These are phyloP conservation scores for Naumovozyma castellii DNA, from an alignment of 805 yeast genomes.

Conservation along the genomic window DNA sequence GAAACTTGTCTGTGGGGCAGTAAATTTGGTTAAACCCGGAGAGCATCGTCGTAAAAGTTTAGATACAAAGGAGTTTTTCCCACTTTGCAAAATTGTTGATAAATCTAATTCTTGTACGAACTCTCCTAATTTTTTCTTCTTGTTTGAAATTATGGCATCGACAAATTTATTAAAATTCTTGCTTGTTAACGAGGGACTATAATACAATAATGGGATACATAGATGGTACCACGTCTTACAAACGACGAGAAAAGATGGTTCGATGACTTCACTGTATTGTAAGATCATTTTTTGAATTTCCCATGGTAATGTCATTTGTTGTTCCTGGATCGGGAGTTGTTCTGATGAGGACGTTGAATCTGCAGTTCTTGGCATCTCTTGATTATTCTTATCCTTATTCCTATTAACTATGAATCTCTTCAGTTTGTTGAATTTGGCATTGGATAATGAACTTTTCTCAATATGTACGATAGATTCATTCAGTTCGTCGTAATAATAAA, in stretches of 20 bases:
- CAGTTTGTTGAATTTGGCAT: background rate
- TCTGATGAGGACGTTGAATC: background rate
- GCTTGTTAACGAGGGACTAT: conserved; percentile 51
- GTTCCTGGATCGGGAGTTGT: background rate
- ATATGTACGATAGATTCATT: conserved; percentile 10
- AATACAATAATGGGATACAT: conserved; percentile 58
- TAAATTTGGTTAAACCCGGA: conserved; percentile 50
- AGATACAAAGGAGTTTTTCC: conserved; percentile 85
- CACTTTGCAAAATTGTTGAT: conserved; percentile 74
- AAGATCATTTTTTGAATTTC: conserved; percentile 40
- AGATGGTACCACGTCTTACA: conserved; percentile 51
- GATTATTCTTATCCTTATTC: background rate
- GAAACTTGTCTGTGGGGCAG: conserved; percentile 92
- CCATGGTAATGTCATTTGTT: conserved; percentile 34
- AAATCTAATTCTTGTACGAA: conserved; percentile 62
- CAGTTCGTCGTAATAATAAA: conserved; percentile 10
- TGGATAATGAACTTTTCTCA: background rate
- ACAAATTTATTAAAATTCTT: conserved; percentile 66
- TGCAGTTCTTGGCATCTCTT: too few relatives aligned
- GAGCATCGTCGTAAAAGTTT: conserved; percentile 73
- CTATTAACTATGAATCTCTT: background rate
- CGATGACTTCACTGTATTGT: conserved; percentile 9
- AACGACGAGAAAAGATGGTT: conserved; percentile 44
- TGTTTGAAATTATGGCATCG: conserved; percentile 44
- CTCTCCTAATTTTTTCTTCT: conserved; percentile 43